Evolutionary conservation across 345 rosid genomes (phyloP), one percentile per base, ranked within the genome.

Genomic region (Dovyalis caffra): DNA sequence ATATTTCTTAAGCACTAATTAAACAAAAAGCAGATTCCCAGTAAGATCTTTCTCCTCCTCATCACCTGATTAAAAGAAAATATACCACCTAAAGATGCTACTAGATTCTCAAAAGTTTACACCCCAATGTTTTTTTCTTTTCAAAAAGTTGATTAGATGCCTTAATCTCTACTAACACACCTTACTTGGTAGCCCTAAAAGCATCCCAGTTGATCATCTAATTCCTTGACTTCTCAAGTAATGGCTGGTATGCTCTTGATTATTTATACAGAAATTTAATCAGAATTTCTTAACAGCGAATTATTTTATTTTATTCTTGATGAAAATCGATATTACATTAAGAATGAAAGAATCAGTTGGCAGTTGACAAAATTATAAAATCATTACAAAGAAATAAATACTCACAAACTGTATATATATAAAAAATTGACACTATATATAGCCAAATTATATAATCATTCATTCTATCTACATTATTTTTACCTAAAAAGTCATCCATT

Each of bases 11-110:
- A 20, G 62, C 40, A 37, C 71, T 45, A 57, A 65, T 75, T 45
- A 57, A 65, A 74, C 51, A 49, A 15, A 67, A 75, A 71, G 60
- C 34, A 62, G 66, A 67, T 47, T 23, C 74, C 62, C 28, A 43
- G 12, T 8, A 58, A 57, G 64, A 60, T 60, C 25, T 60, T 26
- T 12, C 7, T 5, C 64, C 14, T 43, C 32, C 65, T 14, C 18
- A 0, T 2, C n/a, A n/a, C n/a, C 18, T 29, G 66, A 31, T 31
- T 62, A 62, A 31, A 29, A 29, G 20, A 33, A 63, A 31, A 15
- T 6, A 63, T 31, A 5, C 38, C 66, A 63, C 32, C 66, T 29
- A 63, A 63, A 63, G 66, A 63, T 63, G 20, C 14, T 63, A 14
- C 38, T 31, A 8, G 38, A 63, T 63, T 20, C 37, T 14, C 29